Base-by-base conservation (phyloP, 108 stramenopile genomes). In the Cyclotella kingstonii region DNA sequence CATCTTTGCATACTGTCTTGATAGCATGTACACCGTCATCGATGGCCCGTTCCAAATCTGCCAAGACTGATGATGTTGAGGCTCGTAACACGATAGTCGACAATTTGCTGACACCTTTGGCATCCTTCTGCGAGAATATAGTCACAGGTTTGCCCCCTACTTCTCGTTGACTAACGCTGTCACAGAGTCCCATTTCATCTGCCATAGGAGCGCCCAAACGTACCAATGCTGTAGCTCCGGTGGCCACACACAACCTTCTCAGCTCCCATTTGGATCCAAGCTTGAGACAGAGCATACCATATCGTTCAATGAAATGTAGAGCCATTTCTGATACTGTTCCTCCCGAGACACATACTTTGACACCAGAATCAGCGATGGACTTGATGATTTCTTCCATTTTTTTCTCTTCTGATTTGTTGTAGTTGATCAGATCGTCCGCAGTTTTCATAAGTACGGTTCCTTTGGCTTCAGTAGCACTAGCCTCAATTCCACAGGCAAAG, bases 371-470 rank as follows among this genome's bases (percentile, higher is more conserved):
- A 17, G 94, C 88, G 78, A 99, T 96, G 50, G 81, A 70, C 70
- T 91, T 86, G 73, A 99, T 86, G 63, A 96, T 91, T 79, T 97
- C 95, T 68, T 98, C 96, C 94, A 99, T 96, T 63, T 91, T 91
- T 51, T 70, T 78, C 79, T 98, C 98, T 80, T 98, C 98, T 18
- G 93, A 86, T 67, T 91, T 90, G 90, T 97, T 98, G 94, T 97
- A 99, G 68, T 76, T 84, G 72, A 88, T 86, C 50, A 99, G 84
- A 72, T 99, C 97, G 53, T 98, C 98, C 12, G 97, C 98, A 51
- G 65, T 96, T 81, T 96, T 96, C 80, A 99, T 95, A 52, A 98
- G 77, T 45, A 99, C 97, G n/a, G 98, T 99, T 44, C 98, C 97
- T 87, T 99, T 98, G 60, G 98, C 94, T 81, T 99, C 98, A 4